Percentiles rank a stretch among this genome's conserved stretches.
Conservation (phyloP, 2,329 filamentous ascomycete genomes). For the Monosporascus sp. region DNA sequence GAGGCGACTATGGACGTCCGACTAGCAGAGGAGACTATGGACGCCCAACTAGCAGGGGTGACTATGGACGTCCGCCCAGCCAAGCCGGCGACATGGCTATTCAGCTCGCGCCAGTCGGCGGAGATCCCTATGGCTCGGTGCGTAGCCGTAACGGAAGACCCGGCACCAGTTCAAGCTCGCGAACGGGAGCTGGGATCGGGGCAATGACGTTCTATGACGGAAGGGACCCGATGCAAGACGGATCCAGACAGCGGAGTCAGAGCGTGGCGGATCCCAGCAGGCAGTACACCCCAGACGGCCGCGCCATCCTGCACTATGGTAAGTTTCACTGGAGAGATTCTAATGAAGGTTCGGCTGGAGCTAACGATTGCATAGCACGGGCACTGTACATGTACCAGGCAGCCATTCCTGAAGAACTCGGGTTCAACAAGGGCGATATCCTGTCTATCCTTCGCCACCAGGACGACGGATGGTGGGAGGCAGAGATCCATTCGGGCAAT, state of each 20-base stretch:
- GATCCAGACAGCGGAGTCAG: constrained; percentile 62
- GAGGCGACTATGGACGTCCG: constrained; percentile 29
- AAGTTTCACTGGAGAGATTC: constrained; percentile 37
- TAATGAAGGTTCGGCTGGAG: not conserved
- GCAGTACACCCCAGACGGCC: constrained; percentile 79
- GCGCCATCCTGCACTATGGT: constrained; percentile 91
- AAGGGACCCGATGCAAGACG: constrained; percentile 33
- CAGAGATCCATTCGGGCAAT: constrained; percentile 71
- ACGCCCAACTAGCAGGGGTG: constrained; percentile 8
- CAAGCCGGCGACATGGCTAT: constrained; percentile 57
- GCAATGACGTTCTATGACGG: constrained; percentile 55
- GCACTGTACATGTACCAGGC: constrained; percentile 93
- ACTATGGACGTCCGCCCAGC: constrained; percentile 45
- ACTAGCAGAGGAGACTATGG: constrained; percentile 33
- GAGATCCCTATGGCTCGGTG: constrained; percentile 53
- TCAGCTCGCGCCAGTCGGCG: constrained; percentile 56
- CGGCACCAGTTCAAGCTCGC: constrained; percentile 34
- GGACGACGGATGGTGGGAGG: constrained; percentile 99
- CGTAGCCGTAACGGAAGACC: constrained; percentile 40
- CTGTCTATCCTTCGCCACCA: constrained; percentile 84
- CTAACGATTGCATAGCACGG: constrained; percentile 54
- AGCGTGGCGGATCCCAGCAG: constrained; percentile 78
- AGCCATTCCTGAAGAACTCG: constrained; percentile 90
- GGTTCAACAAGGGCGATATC: constrained; percentile 87
- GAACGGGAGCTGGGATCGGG: constrained; percentile 28